Evolutionary conservation across 768 basidiomycete species (phyloP).

Genomic region (Vishniacozyma victoriae): DNA sequence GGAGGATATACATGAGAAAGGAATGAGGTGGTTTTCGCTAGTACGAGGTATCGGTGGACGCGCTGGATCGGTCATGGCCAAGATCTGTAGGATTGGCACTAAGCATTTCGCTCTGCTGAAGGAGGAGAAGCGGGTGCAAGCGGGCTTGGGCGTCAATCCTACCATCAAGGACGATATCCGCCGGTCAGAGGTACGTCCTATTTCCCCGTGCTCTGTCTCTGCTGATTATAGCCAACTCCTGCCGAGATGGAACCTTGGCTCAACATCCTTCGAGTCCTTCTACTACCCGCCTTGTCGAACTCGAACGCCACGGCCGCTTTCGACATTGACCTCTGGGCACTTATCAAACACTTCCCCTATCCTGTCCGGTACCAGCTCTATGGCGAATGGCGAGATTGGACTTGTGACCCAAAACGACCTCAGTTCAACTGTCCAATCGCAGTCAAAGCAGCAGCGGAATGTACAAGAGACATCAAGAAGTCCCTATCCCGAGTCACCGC

Average conservation of each 20-base stretch:
- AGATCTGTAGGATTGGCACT: slow-evolving; percentile 69
- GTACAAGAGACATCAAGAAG: slow-evolving; percentile 79
- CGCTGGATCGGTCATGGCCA: slow-evolving; percentile 69
- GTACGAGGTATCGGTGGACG: slow-evolving; percentile 75
- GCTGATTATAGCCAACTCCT: slow-evolving; percentile 27
- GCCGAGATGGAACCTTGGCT: slow-evolving; percentile 58
- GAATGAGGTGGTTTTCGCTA: slow-evolving; percentile 73
- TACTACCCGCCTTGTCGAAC: slow-evolving; percentile 81
- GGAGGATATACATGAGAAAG: slow-evolving; percentile 67
- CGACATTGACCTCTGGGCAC: slow-evolving; percentile 86
- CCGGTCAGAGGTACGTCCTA: no score
- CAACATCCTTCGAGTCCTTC: slow-evolving; percentile 66
- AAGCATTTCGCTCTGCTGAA: slow-evolving; percentile 19
- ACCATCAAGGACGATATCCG: no score
- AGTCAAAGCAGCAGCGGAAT: slow-evolving; percentile 55
- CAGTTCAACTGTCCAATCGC: slow-evolving; percentile 47
- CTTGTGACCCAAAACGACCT: no score
- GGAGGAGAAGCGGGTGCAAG: slow-evolving; percentile 32
- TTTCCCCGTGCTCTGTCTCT: no score
- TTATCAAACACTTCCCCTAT: slow-evolving; percentile 72
- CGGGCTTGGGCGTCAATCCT: slow-evolving; percentile 3
- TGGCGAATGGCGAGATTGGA: slow-evolving; percentile 87
- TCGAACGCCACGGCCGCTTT: slow-evolving; percentile 80
- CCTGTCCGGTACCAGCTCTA: slow-evolving; percentile 82
- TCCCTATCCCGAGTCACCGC: slow-evolving; percentile 80